Evolutionary conservation across 495 filamentous ascomycete genomes (phyloP), one percentile per base, ranked within the genome.

Genomic region (Trichocladium uniseriatum): DNA sequence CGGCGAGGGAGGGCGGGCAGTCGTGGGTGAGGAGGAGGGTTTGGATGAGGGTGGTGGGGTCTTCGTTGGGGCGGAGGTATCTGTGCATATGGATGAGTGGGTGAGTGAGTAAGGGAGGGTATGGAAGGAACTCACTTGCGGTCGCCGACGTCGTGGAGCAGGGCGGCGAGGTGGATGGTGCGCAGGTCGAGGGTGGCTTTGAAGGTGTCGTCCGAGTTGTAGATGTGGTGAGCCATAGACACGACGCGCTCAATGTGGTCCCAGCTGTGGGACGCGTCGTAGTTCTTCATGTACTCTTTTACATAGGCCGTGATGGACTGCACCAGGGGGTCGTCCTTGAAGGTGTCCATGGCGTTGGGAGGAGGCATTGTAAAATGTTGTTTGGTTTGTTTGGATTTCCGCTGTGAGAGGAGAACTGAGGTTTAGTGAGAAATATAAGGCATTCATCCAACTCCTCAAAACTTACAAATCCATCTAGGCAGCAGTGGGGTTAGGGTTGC

Each of bases 61-160:
- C 72, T 54, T 78, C 64, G 43, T 63, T 67, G 11, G 72, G 57
- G 48, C 68, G 52, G 11, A 80, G 60, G 66, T 95, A 95, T 51
- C 58, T 60, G 20, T 4, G 6, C 37, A 13, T 8, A n/a, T 15
- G 24, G 24, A 34, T 1, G 15, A 29, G 16, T 44, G 3, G 31
- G 31, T 21, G 13, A 24, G 14, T 11, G 6, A 32, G 29, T 19
- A 9, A 13, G 14, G 35, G 31, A 41, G n/a, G 13, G 21, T 2
- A 14, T 8, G 13, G 38, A 8, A 19, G 11, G 18, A 19, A 55
- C 55, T 22, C 7, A 64, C 64, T 95, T 96, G 60, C 77, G 74
- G 59, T 96, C 90, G 43, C 82, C 86, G 9, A 95, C 81, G 59
- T 96, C 89, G 64, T 96, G 90, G 0, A 95, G 76, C 0, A 94